Evolutionary conservation across 768 basidiomycete genomes (phyloP), one percentile per base, ranked within the genome.

Genomic region (Russula griseocarnosa): DNA sequence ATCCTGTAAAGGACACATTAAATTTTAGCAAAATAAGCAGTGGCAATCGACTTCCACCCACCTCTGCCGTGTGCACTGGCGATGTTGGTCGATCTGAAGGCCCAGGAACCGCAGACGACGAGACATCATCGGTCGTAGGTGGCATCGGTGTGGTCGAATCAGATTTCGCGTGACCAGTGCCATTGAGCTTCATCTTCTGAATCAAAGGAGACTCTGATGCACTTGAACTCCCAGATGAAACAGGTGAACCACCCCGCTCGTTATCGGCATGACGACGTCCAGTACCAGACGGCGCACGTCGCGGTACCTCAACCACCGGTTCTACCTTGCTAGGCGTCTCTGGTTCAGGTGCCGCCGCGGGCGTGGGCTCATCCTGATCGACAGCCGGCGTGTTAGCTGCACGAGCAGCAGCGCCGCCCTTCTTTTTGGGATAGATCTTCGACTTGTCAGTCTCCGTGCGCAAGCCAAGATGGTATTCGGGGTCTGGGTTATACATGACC

Each of bases 401-500:
- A 32, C 83, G 80, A 3, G 81, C 79, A 3, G 80, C 79, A 22
- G 79, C 81, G 0, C 79, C 80, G 8, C 81, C 81, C 69, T 83
- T 82, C 76, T 85, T 83, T 78, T 83, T 86, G 57, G 82, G 74
- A 28, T 72, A 73, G n/a, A 74, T 75, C 71, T 83, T 86, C 18
- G 77, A 78, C 59, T 78, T 70, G 47, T 90, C 89, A 3, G 76
- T 74, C 53, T 90, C 88, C 38, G 76, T 77, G 69, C 78, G 82
- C 55, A 82, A 66, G 14, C 80, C 82, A 38, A 76, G 72, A 70
- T 95, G 94, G 72, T 81, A 86, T 22, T 86, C 87, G 2, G 82
- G 82, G 71, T 90, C 86, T 0, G 87, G 76, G 66, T 86, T 92
- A 70, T 94, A 95, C 71, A 86, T 82, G 50, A 91, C 86, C 9